A percentile compares a stretch with the other conserved stretches of the same genome.
Conservation (phyloP, 225 moss, liverwort and hornwort species). For the Polytrichum formosum region DNA sequence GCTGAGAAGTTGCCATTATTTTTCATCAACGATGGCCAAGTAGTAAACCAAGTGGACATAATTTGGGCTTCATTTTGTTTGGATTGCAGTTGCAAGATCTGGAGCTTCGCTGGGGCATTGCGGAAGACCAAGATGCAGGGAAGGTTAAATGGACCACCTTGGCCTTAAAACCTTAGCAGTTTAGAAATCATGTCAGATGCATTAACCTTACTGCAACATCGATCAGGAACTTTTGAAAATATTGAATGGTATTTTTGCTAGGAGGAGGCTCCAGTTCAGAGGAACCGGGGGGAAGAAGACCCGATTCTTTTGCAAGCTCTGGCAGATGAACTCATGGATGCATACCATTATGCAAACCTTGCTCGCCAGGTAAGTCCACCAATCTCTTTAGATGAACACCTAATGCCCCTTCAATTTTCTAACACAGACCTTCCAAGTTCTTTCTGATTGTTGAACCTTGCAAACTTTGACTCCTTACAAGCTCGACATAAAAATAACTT, state of each 20-base stretch:
- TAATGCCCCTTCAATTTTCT: too few species aligned
- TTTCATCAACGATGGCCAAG: too few species aligned
- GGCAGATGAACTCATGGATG: slow-evolving; percentile 32
- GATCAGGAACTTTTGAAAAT: too few species aligned
- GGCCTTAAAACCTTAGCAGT: not conserved
- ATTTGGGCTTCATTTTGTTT: not conserved
- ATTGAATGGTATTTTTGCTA: not conserved
- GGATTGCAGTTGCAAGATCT: slow-evolving; percentile 11
- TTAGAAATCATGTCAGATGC: not conserved
- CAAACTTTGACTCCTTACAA: too few species aligned
- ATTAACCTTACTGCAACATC: too few species aligned
- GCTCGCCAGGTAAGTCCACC: slow-evolving; percentile 3
- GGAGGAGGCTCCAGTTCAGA: not conserved
- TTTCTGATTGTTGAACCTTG: too few species aligned
- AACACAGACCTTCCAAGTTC: too few species aligned
- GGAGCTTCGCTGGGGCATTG: slow-evolving; percentile 7
- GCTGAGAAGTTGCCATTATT: too few species aligned
- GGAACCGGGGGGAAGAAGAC: slow-evolving; percentile 18
- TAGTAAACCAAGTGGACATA: too few species aligned
- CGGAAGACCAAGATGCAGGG: slow-evolving; percentile 9
- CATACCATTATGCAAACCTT: slow-evolving; percentile 24
- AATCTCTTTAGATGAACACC: too few species aligned
- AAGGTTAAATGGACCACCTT: slow-evolving; percentile 4
- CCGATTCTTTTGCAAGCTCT: slow-evolving; percentile 35
- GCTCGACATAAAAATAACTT: too few species aligned